Evolutionary conservation across 2,329 filamentous ascomycete species (phyloP).

Genomic region (Xylariales sp.): DNA sequence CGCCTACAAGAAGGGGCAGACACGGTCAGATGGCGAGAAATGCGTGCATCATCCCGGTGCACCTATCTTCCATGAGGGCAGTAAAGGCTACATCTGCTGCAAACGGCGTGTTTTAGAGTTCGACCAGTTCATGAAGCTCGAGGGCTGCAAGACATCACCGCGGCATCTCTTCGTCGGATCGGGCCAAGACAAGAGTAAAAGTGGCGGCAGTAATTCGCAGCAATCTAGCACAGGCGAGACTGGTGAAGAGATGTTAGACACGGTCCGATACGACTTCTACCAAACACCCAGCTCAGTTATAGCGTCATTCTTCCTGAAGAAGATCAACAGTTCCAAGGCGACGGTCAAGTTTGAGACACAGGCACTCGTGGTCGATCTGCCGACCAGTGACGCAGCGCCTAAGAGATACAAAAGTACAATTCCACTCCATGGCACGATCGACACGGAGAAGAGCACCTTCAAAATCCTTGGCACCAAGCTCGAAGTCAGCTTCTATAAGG

Average conservation of each 20-base stretch:
- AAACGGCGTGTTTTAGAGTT: conserved; percentile 94
- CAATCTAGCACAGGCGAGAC: too few relatives aligned
- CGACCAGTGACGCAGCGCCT: conserved; percentile 69
- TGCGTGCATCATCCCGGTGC: conserved; percentile 87
- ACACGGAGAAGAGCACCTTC: conserved; percentile 68
- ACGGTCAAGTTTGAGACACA: conserved; percentile 63
- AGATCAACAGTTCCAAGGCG: conserved; percentile 80
- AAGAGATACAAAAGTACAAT: conserved; percentile 77
- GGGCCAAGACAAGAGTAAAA: conserved; percentile 52
- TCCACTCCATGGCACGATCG: conserved; percentile 71
- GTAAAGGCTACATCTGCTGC: conserved; percentile 96
- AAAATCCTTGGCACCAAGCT: conserved; percentile 87
- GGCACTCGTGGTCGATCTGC: conserved; percentile 70
- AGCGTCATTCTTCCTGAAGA: conserved; percentile 92
- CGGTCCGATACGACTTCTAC: conserved; percentile 87
- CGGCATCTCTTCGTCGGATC: conserved; percentile 81
- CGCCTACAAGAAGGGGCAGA: conserved; percentile 56
- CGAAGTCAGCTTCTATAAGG: conserved; percentile 69
- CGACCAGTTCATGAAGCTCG: conserved; percentile 95
- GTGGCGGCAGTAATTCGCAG: conserved; percentile 21
- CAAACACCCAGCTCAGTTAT: conserved; percentile 83
- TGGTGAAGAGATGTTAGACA: conserved; percentile 78
- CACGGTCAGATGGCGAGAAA: conserved; percentile 61
- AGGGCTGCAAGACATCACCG: conserved; percentile 78
- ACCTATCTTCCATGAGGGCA: conserved; percentile 95